phyloP scores from a whole-genome alignment of 1,139 yeast species.

The Suhomyces chickasaworum region DNA sequence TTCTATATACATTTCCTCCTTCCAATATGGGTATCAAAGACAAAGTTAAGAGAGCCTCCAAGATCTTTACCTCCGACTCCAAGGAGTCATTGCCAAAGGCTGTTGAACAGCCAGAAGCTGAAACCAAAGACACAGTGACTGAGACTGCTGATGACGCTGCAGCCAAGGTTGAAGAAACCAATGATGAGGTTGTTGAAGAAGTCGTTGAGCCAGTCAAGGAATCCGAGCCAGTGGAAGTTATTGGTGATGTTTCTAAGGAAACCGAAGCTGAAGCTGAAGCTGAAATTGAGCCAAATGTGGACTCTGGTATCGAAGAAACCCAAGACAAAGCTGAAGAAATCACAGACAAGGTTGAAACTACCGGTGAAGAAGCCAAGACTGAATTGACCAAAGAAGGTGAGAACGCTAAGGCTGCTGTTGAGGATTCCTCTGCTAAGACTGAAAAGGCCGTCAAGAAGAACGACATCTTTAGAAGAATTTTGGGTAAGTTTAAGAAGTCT shows the following conservation, averaged over 20 bases:
- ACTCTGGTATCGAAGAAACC: constrained; percentile 10
- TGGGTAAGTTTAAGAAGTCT: constrained; percentile 50
- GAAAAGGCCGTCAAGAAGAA: constrained; percentile 48
- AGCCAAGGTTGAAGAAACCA: constrained; percentile 12
- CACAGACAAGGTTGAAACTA: neutral
- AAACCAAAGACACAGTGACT: constrained; percentile 13
- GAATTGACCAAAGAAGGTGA: constrained; percentile 23
- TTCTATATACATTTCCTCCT: neutral
- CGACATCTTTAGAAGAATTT: constrained; percentile 52
- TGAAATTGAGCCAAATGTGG: constrained; percentile 17
- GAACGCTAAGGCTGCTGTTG: constrained; percentile 35
- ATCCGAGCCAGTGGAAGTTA: constrained; percentile 11
- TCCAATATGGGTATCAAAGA: constrained; percentile 47
- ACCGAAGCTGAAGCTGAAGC: constrained; percentile 14
- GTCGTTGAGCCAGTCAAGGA: constrained; percentile 13
- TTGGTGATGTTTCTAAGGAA: constrained; percentile 6
- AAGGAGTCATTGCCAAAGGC: constrained; percentile 28
- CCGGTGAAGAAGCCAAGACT: constrained; percentile 13
- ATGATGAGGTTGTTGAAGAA: constrained; percentile 6
- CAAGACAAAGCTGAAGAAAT: constrained; percentile 15
- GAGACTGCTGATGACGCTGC: constrained; percentile 16
- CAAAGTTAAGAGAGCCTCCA: constrained; percentile 49
- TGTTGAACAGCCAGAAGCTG: constrained; percentile 17
- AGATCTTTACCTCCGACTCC: constrained; percentile 38
- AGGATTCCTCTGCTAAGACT: constrained; percentile 29